A percentile compares a stretch with the other conserved stretches of the same genome.
Evolutionary conservation across 495 filamentous ascomycete genomes (phyloP).

Genomic region (Penicillium coffeae): DNA sequence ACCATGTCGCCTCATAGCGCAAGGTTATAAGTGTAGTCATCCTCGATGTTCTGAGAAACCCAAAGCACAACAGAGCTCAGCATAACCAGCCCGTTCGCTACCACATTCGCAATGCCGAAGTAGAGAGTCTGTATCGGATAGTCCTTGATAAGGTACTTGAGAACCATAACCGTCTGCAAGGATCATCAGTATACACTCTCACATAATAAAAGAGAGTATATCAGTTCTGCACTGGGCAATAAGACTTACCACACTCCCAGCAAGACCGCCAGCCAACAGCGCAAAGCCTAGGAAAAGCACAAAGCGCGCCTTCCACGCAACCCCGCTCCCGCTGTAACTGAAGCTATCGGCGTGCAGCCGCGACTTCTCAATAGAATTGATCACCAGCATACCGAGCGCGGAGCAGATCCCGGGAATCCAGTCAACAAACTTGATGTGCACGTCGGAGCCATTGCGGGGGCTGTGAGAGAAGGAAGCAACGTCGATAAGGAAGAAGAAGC

Average conservation of each 20-base stretch:
- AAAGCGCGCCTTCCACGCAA: conserved; percentile 94
- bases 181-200: not conserved
- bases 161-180: conserved; percentile 68
- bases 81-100: conserved; percentile 84
- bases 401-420: conserved; percentile 98
- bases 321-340: conserved; percentile 77
- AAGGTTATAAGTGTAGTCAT: conserved; percentile 96
- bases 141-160: conserved; percentile 81
- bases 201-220: too few species aligned
- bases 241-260: conserved; percentile 67
- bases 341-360: conserved; percentile 81
- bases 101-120: conserved; percentile 90
- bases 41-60: conserved; percentile 98
- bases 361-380: conserved; percentile 96
- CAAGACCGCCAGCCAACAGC: conserved; percentile 87
- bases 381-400: conserved; percentile 92
- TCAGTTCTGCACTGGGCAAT: too few species aligned
- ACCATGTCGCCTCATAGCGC: conserved; percentile 54
- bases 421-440: conserved; percentile 95
- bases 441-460: conserved; percentile 66
- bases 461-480: conserved; percentile 83
- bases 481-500: conserved; percentile 95
- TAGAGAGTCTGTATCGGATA: conserved; percentile 80
- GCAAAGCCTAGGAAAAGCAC: conserved; percentile 97
- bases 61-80: conserved; percentile 86